Evolutionary conservation across 202 grass and related monocot species (phyloP), one percentile per base, ranked within the genome.

Genomic region (Setaria italica): DNA sequence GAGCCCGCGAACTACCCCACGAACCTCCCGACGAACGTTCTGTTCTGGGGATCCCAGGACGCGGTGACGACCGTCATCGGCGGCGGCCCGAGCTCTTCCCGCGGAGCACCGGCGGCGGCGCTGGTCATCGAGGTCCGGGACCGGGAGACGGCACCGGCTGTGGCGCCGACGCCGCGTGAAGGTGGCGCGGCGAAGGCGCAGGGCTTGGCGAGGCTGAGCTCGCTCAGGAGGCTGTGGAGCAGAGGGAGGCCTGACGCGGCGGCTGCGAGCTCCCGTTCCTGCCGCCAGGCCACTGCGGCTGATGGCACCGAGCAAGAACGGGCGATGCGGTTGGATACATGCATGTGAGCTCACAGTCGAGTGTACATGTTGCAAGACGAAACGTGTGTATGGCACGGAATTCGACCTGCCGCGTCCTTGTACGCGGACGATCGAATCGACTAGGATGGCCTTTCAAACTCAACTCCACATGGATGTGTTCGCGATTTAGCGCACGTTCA

Each of bases 41-140:
- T 90, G 25, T 90, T 90, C 76, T 76, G 75, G 80, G 85, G 88
- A 39, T 60, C 79, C 16, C 88, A 68, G n/a, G 69, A 46, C 34
- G 25, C 12, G 53, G 62, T 76, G 20, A 19, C 46, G 12, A 73
- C 67, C 11, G 66, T 2, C 59, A 4, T 0, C 25, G 25, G 1
- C 25, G 34, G 58, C 49, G 19, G 19, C 4, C 19, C 32, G 12
- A 62, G 60, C 9, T 50, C 74, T 6, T 59, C 74, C 4, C 8
- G 3, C 1, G 74, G 59, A 29, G 33, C 54, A 4, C 9, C 63
- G 8, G 14, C 33, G 16, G 10, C 32, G 21, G 10, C 8, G 67
- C 11, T 87, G 1, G 69, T 64, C 51, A 84, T 90, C 45, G 76
- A 90, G 30, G 50, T 87, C 50, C 62, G 69, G 9, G 75, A 79